Base-by-base conservation (phyloP, 257 asterid genomes). In the Cruciata laevipes region DNA sequence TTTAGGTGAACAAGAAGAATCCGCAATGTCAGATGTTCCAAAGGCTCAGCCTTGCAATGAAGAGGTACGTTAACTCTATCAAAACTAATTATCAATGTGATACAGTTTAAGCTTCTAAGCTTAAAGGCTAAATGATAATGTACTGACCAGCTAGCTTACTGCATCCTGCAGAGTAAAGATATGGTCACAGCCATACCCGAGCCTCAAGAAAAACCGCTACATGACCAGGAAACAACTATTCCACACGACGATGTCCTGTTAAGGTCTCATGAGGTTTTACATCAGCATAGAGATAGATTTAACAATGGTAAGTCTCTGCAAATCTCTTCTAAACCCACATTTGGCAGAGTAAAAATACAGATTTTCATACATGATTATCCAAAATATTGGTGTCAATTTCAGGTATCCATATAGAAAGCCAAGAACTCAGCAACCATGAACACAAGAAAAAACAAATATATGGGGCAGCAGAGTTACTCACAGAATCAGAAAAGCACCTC, bases 401-500 rank as follows among this genome's bases (percentile, higher is more conserved):
- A 82, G 87, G 49, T 65, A 60, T 13, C 63, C 66, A 66, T 38
- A 79, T 60, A 73, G 81, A 68, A 65, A 76, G 67, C 59, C 69
- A 33, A 17, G 67, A 37, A 72, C 44, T 58, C 6, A 0, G 51
- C 59, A 65, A 74, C 21, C 51, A 32, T 6, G 58, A 59, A 52
- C 73, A 42, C 35, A 67, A 53, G 55, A 70, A 42, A 55, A 53
- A 51, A 24, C 62, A 70, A 16, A 16, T 37, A 66, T 30, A 66
- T 23, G 42, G 30, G 24, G 59, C 40, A 55, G 77, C 69, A 60
- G 68, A 89, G 69, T 83, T 68, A 66, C 76, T 90, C 38, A 93
- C 97, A 16, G 97, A 84, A 77, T 70, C 81, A 6, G 97, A 90
- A 70, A 86, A 86, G 63, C 69, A 80, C 25, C 89, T 93, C 67